Evolutionary conservation across 2,329 filamentous ascomycete genomes (phyloP).

Genomic region (Cercospora canescens): DNA sequence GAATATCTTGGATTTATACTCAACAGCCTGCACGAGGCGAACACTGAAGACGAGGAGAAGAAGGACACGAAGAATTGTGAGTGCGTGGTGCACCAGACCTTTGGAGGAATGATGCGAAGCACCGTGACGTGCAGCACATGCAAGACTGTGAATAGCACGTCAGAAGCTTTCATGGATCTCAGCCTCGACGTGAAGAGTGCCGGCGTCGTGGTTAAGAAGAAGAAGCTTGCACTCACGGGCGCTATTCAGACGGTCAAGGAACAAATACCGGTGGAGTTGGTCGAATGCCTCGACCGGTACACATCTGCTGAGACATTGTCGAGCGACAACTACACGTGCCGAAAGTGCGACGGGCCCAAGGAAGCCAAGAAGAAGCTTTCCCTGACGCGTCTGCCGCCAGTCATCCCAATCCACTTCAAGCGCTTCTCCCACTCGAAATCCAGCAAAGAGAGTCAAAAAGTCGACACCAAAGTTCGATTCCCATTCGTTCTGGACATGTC

Average conservation of each 20-base stretch:
- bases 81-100: conserved; percentile 92
- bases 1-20: conserved; percentile 96
- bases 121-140: conserved; percentile 91
- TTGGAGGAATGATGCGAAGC: conserved; percentile 87
- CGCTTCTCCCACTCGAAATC: conserved; percentile 36
- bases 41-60: conserved; percentile 51
- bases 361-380: conserved; percentile 81
- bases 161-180: conserved; percentile 88
- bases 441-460: conserved; percentile 80
- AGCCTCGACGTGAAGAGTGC: conserved; percentile 77
- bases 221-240: conserved; percentile 51
- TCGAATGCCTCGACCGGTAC: conserved; percentile 79
- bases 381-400: conserved; percentile 82
- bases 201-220: conserved; percentile 60
- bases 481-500: conserved; percentile 86
- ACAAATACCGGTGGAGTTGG: conserved; percentile 41
- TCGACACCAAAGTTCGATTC: conserved; percentile 83
- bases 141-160: conserved; percentile 74
- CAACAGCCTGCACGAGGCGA: conserved; percentile 81
- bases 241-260: conserved; percentile 37
- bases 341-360: conserved; percentile 71
- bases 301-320: conserved; percentile 75
- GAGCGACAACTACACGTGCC: conserved; percentile 80
- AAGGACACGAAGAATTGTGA: conserved; percentile 58
- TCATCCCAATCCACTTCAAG: conserved; percentile 90